Evolutionary conservation across 2,329 filamentous ascomycete genomes (phyloP).

Genomic region (Neofusicoccum laricinum): DNA sequence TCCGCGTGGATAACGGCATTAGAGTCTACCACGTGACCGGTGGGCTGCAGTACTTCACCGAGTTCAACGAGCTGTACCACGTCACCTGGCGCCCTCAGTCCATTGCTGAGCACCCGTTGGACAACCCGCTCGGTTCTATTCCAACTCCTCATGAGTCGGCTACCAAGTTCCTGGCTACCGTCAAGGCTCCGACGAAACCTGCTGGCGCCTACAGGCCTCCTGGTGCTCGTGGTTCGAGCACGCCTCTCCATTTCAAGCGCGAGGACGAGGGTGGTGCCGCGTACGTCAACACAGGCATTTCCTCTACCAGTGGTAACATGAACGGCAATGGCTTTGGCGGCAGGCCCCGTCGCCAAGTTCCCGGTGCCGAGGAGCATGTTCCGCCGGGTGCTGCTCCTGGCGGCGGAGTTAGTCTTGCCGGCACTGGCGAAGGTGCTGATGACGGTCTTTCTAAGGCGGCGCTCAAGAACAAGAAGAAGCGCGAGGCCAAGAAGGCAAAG

Average conservation of each 20-base stretch:
- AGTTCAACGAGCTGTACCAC: constrained; percentile 91
- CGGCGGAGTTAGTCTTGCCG: constrained; percentile 63
- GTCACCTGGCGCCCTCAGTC: constrained; percentile 79
- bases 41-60: constrained; percentile 88
- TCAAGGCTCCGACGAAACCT: constrained; percentile 94
- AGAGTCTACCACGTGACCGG: constrained; percentile 93
- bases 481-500: constrained; percentile 86
- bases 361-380: constrained; percentile 73
- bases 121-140: constrained; percentile 69
- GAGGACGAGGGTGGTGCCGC: constrained; percentile 95
- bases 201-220: constrained; percentile 96
- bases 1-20: constrained; percentile 94
- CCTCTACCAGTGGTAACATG: constrained; percentile 52
- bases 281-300: constrained; percentile 75
- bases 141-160: constrained; percentile 82
- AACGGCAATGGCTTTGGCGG: constrained; percentile 73
- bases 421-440: constrained; percentile 62
- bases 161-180: constrained; percentile 73
- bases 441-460: constrained; percentile 73
- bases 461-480: constrained; percentile 98
- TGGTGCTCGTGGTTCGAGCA: constrained; percentile 82
- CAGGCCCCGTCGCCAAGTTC: constrained; percentile 69
- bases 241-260: constrained; percentile 92
- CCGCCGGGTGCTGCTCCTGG: constrained; percentile 68
- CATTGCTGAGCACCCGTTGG: constrained; percentile 57